These are phyloP conservation scores for Rosa rugosa DNA, from an alignment of 306 rosid species.

Conservation along the genomic window DNA sequence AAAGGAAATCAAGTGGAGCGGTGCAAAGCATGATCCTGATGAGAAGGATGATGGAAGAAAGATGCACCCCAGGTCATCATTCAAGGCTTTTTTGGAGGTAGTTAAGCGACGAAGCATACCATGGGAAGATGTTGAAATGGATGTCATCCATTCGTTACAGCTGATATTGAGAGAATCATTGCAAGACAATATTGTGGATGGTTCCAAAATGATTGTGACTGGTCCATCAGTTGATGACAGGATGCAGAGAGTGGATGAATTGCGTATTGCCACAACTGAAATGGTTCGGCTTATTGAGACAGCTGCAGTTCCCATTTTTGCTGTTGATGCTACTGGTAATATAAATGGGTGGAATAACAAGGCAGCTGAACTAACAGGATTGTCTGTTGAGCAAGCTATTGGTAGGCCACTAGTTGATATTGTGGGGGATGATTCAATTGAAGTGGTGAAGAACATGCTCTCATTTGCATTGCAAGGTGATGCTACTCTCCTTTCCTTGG, in stretches of 20 bases:
- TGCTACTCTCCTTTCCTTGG: slow-evolving; percentile 5
- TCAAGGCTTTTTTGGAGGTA: slow-evolving; percentile 51
- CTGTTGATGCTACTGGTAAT: slow-evolving; percentile 36
- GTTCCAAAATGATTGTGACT: slow-evolving; percentile 35
- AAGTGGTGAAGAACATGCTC: slow-evolving; percentile 39
- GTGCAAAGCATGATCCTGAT: slow-evolving; percentile 40
- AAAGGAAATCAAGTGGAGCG: slow-evolving; percentile 50
- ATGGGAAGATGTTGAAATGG: slow-evolving; percentile 55
- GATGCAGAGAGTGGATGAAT: slow-evolving; percentile 40
- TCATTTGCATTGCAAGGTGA: slow-evolving; percentile 40
- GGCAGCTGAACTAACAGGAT: slow-evolving; percentile 44
- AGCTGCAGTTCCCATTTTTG: slow-evolving; percentile 49
- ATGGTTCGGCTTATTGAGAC: slow-evolving; percentile 46
- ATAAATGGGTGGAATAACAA: slow-evolving; percentile 47
- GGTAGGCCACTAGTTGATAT: slow-evolving; percentile 36
- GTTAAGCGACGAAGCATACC: slow-evolving; percentile 37
- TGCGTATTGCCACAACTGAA: slow-evolving; percentile 36
- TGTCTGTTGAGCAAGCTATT: slow-evolving; percentile 38
- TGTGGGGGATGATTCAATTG: slow-evolving; percentile 39
- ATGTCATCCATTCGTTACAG: slow-evolving; percentile 48
- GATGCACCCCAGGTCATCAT: slow-evolving; percentile 49
- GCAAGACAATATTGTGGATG: slow-evolving; percentile 27
- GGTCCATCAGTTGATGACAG: slow-evolving; percentile 39
- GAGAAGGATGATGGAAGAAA: slow-evolving; percentile 45
- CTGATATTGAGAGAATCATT: slow-evolving; percentile 43